Evolutionary conservation across 108 stramenopile species (phyloP).

Genomic region (Nitzschia sp.): DNA sequence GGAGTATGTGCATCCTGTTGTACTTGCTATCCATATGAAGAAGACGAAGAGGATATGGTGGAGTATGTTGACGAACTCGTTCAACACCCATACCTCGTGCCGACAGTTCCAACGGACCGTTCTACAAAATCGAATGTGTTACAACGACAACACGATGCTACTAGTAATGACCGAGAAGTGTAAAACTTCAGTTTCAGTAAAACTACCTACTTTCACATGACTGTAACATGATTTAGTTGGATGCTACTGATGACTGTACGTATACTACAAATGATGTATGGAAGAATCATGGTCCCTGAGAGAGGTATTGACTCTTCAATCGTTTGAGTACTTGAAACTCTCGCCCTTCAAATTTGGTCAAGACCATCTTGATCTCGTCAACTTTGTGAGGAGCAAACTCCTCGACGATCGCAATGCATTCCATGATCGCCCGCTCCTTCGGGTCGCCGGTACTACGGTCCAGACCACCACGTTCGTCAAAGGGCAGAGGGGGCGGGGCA

Average conservation of each 20-base stretch:
- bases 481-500: conserved; percentile 41
- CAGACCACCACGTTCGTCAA: conserved; percentile 4
- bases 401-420: conserved; percentile 63
- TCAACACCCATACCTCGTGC: conserved; percentile 45
- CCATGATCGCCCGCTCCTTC: conserved; percentile 39
- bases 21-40: conserved; percentile 76
- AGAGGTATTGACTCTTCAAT: conserved; percentile 57
- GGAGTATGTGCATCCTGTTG: conserved; percentile 58
- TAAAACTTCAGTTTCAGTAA: background rate
- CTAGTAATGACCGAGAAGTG: background rate
- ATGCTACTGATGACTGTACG: too few species aligned
- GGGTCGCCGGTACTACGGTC: conserved; percentile 7
- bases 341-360: conserved; percentile 71
- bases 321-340: conserved; percentile 75
- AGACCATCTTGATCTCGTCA: conserved; percentile 56
- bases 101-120: background rate
- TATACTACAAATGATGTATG: too few species aligned
- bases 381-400: conserved; percentile 72
- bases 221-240: too few species aligned
- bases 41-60: conserved; percentile 54
- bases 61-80: conserved; percentile 23
- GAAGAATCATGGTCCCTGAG: background rate
- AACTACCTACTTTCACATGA: too few species aligned
- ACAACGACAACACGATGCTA: conserved; percentile 7
- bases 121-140: conserved; percentile 15